These are phyloP conservation scores for Aspergillus bridgeri DNA, from an alignment of 495 filamentous ascomycete species.

Conservation along the genomic window DNA sequence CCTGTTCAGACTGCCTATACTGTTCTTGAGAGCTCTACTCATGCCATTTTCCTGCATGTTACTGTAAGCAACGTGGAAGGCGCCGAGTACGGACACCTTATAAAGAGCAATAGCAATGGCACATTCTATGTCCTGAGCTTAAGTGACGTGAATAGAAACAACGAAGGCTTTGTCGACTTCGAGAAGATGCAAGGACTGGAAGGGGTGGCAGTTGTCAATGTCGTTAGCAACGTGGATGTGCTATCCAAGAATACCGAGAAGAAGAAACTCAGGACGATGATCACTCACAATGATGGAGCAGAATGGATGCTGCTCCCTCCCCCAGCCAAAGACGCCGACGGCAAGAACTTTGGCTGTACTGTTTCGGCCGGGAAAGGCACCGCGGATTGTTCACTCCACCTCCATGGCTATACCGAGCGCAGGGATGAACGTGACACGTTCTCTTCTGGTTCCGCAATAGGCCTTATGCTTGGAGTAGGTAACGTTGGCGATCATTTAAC, in stretches of 20 bases:
- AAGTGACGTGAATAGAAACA: conserved; percentile 71
- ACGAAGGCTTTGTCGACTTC: conserved; percentile 80
- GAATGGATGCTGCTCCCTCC: conserved; percentile 75
- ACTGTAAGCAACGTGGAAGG: conserved; percentile 60
- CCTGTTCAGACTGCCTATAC: conserved; percentile 79
- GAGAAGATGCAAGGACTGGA: conserved; percentile 92
- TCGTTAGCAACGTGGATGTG: conserved; percentile 68
- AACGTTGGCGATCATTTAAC: conserved; percentile 73
- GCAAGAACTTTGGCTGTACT: conserved; percentile 66
- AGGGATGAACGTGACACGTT: conserved; percentile 73
- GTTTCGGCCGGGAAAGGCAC: conserved; percentile 43
- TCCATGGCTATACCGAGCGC: conserved; percentile 94
- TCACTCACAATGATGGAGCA: conserved; percentile 93
- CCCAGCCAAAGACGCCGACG: conserved; percentile 63
- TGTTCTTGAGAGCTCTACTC: conserved; percentile 86
- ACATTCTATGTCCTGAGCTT: conserved; percentile 87
- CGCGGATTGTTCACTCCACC: conserved; percentile 76
- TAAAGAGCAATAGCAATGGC: conserved; percentile 98
- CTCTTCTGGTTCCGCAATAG: conserved; percentile 83
- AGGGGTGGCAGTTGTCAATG: conserved; percentile 82
- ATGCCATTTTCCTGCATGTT: conserved; percentile 90
- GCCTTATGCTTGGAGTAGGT: conserved; percentile 85
- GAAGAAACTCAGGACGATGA: conserved; percentile 83
- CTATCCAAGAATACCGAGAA: conserved; percentile 64
- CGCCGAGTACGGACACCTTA: conserved; percentile 73